A percentile compares a stretch with the other conserved stretches of the same genome.
phyloP scores from a whole-genome alignment of 768 basidiomycete species.

The Dictyophora rubrovolvata region DNA sequence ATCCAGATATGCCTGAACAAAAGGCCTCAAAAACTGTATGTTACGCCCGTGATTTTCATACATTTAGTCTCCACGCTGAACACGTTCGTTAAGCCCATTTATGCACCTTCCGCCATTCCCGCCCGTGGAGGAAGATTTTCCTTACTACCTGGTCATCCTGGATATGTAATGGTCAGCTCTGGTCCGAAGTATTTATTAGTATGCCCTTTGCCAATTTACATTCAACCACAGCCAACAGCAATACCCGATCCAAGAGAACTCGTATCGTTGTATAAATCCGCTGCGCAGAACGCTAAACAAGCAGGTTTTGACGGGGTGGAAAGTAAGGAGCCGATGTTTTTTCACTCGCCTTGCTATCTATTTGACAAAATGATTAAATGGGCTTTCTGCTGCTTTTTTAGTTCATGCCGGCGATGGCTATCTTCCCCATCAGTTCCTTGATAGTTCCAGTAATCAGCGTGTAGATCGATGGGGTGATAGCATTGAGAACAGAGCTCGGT shows the following conservation, averaged over 20 bases:
- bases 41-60: background rate
- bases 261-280: conserved; percentile 22
- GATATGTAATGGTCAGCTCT: conserved; percentile 29
- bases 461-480: conserved; percentile 27
- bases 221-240: conserved; percentile 17
- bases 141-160: conserved; percentile 27
- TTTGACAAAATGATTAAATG: background rate
- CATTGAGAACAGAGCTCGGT: conserved; percentile 24
- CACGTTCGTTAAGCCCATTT: conserved; percentile 26
- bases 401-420: conserved; percentile 17
- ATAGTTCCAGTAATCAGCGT: conserved; percentile 23
- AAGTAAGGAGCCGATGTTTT: too few species aligned
- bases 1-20: conserved; percentile 32
- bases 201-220: background rate
- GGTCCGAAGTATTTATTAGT: background rate
- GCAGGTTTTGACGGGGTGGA: conserved; percentile 28
- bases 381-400: background rate
- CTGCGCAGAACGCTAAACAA: conserved; percentile 25
- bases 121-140: conserved; percentile 34
- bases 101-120: conserved; percentile 34
- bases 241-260: conserved; percentile 22
- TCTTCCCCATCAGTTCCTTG: conserved; percentile 23
- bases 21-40: conserved; percentile 25
- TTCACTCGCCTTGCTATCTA: background rate
- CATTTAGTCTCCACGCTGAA: background rate